Evolutionary conservation across 257 asterid genomes (phyloP).

Genomic region (Solanum peruvianum): DNA sequence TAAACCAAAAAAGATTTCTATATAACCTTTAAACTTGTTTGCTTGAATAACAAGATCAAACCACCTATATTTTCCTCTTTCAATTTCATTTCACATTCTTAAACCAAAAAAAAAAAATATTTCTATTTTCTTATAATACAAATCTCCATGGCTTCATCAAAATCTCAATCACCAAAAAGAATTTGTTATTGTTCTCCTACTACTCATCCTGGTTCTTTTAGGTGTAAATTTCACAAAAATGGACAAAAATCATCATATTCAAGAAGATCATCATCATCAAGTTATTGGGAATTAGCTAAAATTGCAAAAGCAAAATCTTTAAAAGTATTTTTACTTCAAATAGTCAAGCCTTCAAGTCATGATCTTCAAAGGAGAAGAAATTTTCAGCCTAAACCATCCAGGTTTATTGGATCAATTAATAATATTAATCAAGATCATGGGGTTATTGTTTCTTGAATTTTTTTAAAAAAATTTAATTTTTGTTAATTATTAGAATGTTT

Average conservation of each 20-base stretch:
- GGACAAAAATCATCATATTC: background rate
- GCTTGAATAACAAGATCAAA: background rate
- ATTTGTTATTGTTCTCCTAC: constrained; percentile 4
- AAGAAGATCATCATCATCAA: background rate
- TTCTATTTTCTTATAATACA: background rate
- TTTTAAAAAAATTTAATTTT: background rate
- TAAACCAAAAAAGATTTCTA: background rate
- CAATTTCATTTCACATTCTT: background rate
- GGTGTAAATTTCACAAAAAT: constrained; percentile 1
- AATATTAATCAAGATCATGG: background rate
- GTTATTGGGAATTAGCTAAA: constrained; percentile 1
- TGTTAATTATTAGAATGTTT: background rate
- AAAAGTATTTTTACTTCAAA: constrained; percentile 1
- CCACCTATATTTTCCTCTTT: background rate
- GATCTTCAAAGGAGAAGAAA: constrained; percentile 3
- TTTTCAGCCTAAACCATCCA: constrained; percentile 1
- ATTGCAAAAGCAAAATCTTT: background rate
- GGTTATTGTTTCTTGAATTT: background rate
- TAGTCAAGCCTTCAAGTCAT: constrained; percentile 4
- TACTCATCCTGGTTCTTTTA: background rate
- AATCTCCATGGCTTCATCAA: constrained; percentile 1
- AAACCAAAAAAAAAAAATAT: no score
- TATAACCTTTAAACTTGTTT: background rate
- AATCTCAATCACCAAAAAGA: background rate
- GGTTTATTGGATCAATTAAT: background rate